These are phyloP conservation scores for Ogataea nitratoaversa DNA, from an alignment of 805 yeast species.

Conservation along the genomic window DNA sequence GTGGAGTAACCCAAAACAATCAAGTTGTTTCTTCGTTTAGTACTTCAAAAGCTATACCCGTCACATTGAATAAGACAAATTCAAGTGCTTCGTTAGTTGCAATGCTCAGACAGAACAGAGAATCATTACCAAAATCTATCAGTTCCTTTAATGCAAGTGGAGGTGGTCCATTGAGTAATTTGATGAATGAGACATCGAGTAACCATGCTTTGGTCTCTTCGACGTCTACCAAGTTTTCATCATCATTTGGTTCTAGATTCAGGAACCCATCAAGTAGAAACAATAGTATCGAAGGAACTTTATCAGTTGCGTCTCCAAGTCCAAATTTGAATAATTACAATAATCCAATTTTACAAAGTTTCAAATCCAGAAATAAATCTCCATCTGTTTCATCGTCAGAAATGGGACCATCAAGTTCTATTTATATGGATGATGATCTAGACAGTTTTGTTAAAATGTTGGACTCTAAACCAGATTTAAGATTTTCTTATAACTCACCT, in stretches of 20 bases:
- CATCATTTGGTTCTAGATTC: constrained; percentile 66
- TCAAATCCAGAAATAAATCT: constrained; percentile 21
- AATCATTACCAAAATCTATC: constrained; percentile 38
- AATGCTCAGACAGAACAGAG: constrained; percentile 38
- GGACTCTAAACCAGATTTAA: constrained; percentile 34
- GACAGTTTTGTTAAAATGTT: constrained; percentile 32
- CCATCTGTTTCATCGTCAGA: constrained; percentile 23
- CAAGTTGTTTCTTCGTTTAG: constrained; percentile 19
- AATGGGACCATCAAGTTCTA: constrained; percentile 23
- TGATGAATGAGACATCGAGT: constrained; percentile 1
- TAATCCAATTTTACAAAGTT: constrained; percentile 23
- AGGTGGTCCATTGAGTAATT: constrained; percentile 3
- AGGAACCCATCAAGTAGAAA: constrained; percentile 24
- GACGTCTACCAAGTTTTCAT: constrained; percentile 55
- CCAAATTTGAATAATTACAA: constrained; percentile 3
- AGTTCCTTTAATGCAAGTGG: constrained; percentile 25
- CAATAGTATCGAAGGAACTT: constrained; percentile 27
- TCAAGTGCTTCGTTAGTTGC: constrained; percentile 55
- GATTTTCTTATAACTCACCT: constrained; percentile 27
- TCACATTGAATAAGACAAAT: constrained; percentile 42
- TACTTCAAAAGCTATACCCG: constrained; percentile 31
- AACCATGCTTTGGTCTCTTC: constrained; percentile 18
- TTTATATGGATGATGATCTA: constrained; percentile 31
- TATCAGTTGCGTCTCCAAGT: constrained; percentile 11
- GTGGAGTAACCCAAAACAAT: constrained; percentile 6